Base-by-base conservation (phyloP, 768 basidiomycete genomes). In the Coprinopsis marcescibilis region DNA sequence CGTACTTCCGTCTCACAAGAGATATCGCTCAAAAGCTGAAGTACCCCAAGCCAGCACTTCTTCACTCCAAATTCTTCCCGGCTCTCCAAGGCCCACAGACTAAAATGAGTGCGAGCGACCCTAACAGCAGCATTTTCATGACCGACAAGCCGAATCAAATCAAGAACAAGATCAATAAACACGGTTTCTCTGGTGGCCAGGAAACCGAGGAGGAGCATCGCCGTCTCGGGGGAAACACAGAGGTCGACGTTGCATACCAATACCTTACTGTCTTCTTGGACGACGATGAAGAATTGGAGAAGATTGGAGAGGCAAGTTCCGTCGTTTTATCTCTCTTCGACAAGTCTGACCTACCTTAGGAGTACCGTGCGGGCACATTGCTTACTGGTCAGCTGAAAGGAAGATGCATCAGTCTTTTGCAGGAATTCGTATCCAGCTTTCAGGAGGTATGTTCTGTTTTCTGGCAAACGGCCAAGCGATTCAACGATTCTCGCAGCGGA, bases 1-100 rank as follows among this genome's bases (percentile, higher is more conserved):
- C 89, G 1, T 93, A 99, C 72, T 99, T 99, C 80, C 92, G 96
- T 43, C 75, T 98, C 37, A 97, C 96, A 24, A 87, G 96, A 35
- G 96, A 99, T 65, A 88, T 92, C 36, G 95, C 96, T 2, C 79
- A 78, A 54, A 90, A 90, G 60, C 80, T 99, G 58, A 95, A 91
- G 66, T 96, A 95, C 70, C 91, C 85, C 34, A 99, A 99, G 64
- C 96, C 96, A 2, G 69, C 87, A 2, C 78, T 97, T 20, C 70
- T 99, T 40, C 93, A 98, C 65, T 79, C 94, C 38, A 95, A 95
- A 60, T 99, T 99, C 76, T 95, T 99, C 71, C 96, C 96, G 10
- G 94, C 96, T 3, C 76, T 99, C 8, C 95, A 97, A 66, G 96
- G 96, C 34, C 89, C 96, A 2, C 92, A 96, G 65, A 95, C 92